A percentile compares a stretch with the other conserved stretches of the same genome.
Conservation (phyloP, 257 asterid species). For the Solanum paucissectum region DNA sequence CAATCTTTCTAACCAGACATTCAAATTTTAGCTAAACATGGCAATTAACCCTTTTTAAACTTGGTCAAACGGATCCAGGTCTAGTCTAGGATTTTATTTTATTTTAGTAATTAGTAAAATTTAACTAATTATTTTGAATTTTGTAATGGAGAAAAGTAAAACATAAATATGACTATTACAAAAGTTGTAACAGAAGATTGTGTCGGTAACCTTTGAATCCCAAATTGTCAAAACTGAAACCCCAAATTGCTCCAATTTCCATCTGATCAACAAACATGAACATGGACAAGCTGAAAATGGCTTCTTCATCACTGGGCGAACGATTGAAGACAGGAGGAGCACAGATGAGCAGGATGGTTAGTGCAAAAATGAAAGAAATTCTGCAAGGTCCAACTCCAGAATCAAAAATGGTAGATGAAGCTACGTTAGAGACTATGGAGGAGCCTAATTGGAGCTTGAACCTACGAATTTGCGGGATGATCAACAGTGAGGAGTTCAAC, state of each 20-base stretch:
- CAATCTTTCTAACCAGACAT: neutral
- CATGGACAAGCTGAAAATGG: constrained; percentile 72
- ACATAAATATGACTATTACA: neutral
- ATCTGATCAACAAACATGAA: constrained; percentile 31
- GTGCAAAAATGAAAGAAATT: constrained; percentile 73
- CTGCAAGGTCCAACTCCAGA: constrained; percentile 78
- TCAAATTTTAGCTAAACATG: neutral
- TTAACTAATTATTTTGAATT: neutral
- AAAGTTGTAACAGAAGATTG: neutral
- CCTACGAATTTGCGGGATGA: constrained; percentile 83
- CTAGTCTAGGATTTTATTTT: neutral
- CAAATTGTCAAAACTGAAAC: neutral
- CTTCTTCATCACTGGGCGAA: constrained; percentile 76
- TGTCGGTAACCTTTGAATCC: neutral
- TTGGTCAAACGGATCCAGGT: neutral
- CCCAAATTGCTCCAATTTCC: neutral
- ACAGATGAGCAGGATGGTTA: constrained; percentile 65
- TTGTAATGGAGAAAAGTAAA: neutral
- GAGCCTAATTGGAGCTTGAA: constrained; percentile 93
- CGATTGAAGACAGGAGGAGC: constrained; percentile 65
- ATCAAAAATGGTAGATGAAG: constrained; percentile 79
- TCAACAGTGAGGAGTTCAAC: constrained; percentile 52
- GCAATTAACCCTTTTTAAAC: neutral
- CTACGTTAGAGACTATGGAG: constrained; percentile 51
- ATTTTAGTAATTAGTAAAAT: neutral